Conservation (phyloP, 1,139 yeast species). For the Pichia sp. region DNA sequence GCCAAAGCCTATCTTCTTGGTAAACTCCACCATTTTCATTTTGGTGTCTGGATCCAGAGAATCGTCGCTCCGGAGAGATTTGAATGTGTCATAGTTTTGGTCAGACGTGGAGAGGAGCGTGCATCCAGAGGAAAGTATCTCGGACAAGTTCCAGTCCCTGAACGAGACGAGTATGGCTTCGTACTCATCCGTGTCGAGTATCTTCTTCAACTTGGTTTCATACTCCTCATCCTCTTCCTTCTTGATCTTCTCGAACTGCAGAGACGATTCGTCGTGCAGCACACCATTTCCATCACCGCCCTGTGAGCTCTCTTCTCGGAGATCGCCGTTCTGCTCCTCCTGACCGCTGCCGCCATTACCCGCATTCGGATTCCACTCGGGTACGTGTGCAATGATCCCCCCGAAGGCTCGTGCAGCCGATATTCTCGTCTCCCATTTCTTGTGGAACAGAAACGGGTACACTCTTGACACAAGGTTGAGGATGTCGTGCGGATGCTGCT, state of each 20-base stretch:
- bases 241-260: constrained; percentile 16
- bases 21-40: constrained; percentile 33
- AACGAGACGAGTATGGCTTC: constrained; percentile 54
- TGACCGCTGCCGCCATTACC: not conserved
- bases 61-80: constrained; percentile 1
- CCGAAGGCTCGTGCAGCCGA: constrained; percentile 96
- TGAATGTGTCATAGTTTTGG: constrained; percentile 33
- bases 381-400: constrained; percentile 78
- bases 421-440: constrained; percentile 93
- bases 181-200: constrained; percentile 40
- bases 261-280: not conserved
- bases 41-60: constrained; percentile 31
- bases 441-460: constrained; percentile 77
- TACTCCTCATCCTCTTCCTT: constrained; percentile 33
- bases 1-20: constrained; percentile 29
- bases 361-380: constrained; percentile 75
- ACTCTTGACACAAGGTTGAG: constrained; percentile 80
- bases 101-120: constrained; percentile 71
- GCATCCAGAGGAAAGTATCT: constrained; percentile 63
- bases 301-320: constrained; percentile 8
- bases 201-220: constrained; percentile 33
- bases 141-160: constrained; percentile 57
- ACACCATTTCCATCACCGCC: not conserved
- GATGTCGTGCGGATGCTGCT: constrained; percentile 91
- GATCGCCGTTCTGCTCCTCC: constrained; percentile 22